Evolutionary conservation across 1,284 basidiomycete genomes (phyloP), one percentile per base, ranked within the genome.

Genomic region (Pascua guehoae): DNA sequence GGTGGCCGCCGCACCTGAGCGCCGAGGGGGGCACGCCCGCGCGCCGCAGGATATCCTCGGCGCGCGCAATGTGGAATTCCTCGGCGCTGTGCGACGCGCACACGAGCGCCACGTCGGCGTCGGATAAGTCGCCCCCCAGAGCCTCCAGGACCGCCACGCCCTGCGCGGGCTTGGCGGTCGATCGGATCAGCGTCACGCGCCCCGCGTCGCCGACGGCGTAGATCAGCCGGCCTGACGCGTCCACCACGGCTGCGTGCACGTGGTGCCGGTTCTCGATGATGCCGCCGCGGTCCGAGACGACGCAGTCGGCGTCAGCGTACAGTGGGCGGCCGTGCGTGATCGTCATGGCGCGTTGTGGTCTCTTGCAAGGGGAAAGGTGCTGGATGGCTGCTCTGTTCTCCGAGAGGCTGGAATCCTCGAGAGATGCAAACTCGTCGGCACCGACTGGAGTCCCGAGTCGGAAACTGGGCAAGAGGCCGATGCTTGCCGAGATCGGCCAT

Each of bases 281-380:
- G 18, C 44, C 49, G 18, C 49, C 49, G 3, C 54, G 54, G 61
- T 53, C 24, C 42, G 57, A 24, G 38, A 57, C 43, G 60, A 57
- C 38, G 44, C 54, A 12, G 51, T 53, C 17, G 16, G 42, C 16
- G 24, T 32, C 47, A 11, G 49, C 18, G 24, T 32, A 32, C 3
- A n/a, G n/a, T n/a, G 24, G 24, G 24, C 24, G 3, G 24, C 24
- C 24, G 7, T 11, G 49, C 4, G 38, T 18, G 40, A 16, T 47
- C 10, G 46, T 15, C 46, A 47, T 47, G 24, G 14, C 5, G 14
- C 7, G 24, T 32, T 32, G 24, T 32, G 24, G 7, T 7, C 24
- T 32, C 24, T 32, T 3, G 24, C 24, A 7, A 32, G n/a, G n/a
- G n/a, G n/a, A 32, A 32, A 32, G 24, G 7, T 32, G 24, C 4